phyloP scores from a whole-genome alignment of 2,329 filamentous ascomycete species.

The Aspergillus sp. region DNA sequence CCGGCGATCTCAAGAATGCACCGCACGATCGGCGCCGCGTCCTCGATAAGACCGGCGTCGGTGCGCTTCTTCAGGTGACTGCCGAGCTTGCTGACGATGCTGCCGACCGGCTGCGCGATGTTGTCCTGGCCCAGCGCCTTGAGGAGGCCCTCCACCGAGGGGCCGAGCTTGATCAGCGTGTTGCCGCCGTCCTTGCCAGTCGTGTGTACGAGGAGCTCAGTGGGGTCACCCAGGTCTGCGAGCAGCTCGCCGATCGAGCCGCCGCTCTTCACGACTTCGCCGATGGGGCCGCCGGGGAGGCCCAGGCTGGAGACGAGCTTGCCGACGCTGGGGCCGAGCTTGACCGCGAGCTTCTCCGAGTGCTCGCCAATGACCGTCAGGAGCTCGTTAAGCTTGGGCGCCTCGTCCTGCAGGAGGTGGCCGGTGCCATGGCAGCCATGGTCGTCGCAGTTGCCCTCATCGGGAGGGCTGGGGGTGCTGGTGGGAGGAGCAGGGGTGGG shows the following conservation, averaged over 20 bases:
- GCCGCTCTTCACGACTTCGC: background rate
- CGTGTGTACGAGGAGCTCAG: background rate
- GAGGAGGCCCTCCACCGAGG: conserved; percentile 25
- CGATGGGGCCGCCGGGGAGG: conserved; percentile 10
- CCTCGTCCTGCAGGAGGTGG: conserved; percentile 29
- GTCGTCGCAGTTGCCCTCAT: conserved; percentile 10
- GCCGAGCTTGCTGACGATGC: conserved; percentile 16
- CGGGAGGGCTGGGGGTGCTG: background rate
- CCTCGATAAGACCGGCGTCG: conserved; percentile 9
- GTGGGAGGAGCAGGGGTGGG: background rate
- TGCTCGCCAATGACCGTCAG: conserved; percentile 29
- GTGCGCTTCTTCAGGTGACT: conserved; percentile 10
- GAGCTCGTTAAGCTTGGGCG: conserved; percentile 28
- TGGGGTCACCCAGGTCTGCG: conserved; percentile 11
- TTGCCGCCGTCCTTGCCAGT: background rate
- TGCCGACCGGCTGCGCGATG: conserved; percentile 25
- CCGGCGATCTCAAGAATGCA: conserved; percentile 11
- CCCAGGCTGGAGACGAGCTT: conserved; percentile 28
- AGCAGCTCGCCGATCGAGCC: background rate
- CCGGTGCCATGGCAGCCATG: conserved; percentile 21
- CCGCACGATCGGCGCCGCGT: conserved; percentile 7
- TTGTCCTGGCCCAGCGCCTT: conserved; percentile 25
- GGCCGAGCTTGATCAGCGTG: conserved; percentile 26
- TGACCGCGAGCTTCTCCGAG: conserved; percentile 23
- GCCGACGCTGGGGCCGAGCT: conserved; percentile 28